A percentile compares a stretch with the other conserved stretches of the same genome.
phyloP scores from a whole-genome alignment of 148 eudicot species.

The Rhododendron mucronatum region DNA sequence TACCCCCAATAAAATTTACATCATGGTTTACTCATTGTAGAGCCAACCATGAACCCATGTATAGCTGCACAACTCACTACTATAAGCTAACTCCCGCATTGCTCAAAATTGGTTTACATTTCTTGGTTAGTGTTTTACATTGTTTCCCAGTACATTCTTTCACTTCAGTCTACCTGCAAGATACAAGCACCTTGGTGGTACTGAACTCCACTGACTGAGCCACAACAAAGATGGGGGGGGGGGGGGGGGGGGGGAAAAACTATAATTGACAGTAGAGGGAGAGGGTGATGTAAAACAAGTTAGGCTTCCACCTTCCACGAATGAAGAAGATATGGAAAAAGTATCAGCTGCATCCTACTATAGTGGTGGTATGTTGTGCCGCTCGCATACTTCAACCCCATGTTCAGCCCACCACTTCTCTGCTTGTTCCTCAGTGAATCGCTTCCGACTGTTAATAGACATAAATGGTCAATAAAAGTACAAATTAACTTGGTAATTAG shows the following conservation, averaged over 20 bases:
- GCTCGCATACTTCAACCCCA: slow-evolving; percentile 50
- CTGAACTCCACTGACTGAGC: slow-evolving; percentile 6
- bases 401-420: slow-evolving; percentile 97
- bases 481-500: neutral
- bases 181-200: neutral
- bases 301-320: slow-evolving; percentile 1
- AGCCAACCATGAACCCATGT: neutral
- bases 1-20: neutral
- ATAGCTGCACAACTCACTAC: slow-evolving; percentile 15
- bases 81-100: neutral
- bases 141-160: slow-evolving; percentile 9
- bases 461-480: neutral
- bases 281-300: slow-evolving; percentile 3
- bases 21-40: neutral
- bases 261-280: slow-evolving; percentile 8
- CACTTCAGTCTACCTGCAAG: slow-evolving; percentile 11
- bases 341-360: slow-evolving; percentile 9
- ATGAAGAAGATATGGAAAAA: neutral
- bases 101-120: slow-evolving; percentile 10
- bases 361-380: slow-evolving; percentile 46
- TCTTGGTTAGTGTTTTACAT: neutral
- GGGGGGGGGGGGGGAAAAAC: neutral
- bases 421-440: slow-evolving; percentile 80
- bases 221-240: neutral
- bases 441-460: slow-evolving; percentile 63